phyloP scores from a whole-genome alignment of 2,329 filamentous ascomycete genomes.

The Pyrenophora seminiperda region DNA sequence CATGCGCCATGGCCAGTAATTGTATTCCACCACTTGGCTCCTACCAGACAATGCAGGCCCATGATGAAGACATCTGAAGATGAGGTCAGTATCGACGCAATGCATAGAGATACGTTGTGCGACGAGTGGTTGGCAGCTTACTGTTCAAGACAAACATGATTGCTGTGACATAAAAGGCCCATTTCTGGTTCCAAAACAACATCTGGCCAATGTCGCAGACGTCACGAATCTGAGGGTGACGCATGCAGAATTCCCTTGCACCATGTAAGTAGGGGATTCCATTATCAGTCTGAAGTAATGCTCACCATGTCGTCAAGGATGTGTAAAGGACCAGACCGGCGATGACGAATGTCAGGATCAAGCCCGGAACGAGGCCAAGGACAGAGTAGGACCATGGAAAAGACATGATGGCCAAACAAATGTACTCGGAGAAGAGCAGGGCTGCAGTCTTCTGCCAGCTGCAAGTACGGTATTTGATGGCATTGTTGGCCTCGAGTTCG shows the following conservation, averaged over 20 bases:
- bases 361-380: conserved; percentile 81
- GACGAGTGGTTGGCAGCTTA: conserved; percentile 63
- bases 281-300: not conserved
- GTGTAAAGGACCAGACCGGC: conserved; percentile 84
- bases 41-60: conserved; percentile 81
- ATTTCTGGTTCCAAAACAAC: conserved; percentile 83
- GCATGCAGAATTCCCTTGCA: conserved; percentile 81
- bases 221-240: conserved; percentile 88
- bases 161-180: conserved; percentile 71
- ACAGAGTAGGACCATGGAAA: conserved; percentile 93
- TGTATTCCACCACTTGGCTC: conserved; percentile 87
- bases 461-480: conserved; percentile 91
- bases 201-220: conserved; percentile 96
- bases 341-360: conserved; percentile 81
- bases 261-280: conserved; percentile 11
- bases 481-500: conserved; percentile 74
- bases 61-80: conserved; percentile 23
- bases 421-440: conserved; percentile 92
- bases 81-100: not conserved
- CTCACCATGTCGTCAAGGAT: conserved; percentile 67
- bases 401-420: conserved; percentile 91
- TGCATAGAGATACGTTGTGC: not conserved
- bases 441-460: conserved; percentile 95
- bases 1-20: conserved; percentile 75
- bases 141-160: conserved; percentile 95